Evolutionary conservation across 176 grass and related monocot genomes (phyloP).

Genomic region (Phragmites australis): DNA sequence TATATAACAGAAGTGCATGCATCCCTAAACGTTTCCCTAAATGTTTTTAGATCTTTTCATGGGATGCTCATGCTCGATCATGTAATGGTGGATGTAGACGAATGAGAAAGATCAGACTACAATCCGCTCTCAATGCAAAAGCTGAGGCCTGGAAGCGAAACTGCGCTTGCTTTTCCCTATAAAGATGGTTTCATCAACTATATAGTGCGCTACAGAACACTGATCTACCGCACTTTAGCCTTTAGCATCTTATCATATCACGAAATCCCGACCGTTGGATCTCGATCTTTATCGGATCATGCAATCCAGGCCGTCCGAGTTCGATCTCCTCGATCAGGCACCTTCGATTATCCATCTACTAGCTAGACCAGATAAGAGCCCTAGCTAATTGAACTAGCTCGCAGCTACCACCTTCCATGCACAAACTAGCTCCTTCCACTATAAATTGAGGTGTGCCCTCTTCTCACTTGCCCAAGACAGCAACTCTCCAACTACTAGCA

Average conservation of each 20-base stretch:
- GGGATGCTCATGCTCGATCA: too few relatives aligned
- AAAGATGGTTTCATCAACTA: conserved; percentile 35
- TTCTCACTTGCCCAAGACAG: conserved; percentile 46
- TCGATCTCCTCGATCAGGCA: conserved; percentile 36
- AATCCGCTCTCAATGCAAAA: not conserved
- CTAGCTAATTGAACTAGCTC: conserved; percentile 14
- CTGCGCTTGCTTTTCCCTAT: not conserved
- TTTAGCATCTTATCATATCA: conserved; percentile 54
- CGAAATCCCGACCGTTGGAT: not conserved
- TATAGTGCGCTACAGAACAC: conserved; percentile 42
- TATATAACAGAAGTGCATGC: too few relatives aligned
- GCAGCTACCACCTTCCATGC: not conserved
- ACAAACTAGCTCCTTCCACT: conserved; percentile 22
- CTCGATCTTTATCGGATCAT: not conserved
- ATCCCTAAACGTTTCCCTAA: too few relatives aligned
- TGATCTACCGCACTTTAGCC: conserved; percentile 37
- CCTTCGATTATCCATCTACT: conserved; percentile 30
- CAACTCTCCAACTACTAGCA: conserved; percentile 34
- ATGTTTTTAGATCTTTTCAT: too few relatives aligned
- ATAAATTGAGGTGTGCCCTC: conserved; percentile 50
- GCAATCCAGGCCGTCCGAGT: conserved; percentile 8
- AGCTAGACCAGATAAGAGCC: conserved; percentile 4
- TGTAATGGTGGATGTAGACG: too few relatives aligned
- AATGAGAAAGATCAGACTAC: not conserved
- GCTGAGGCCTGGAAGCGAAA: not conserved